Evolutionary conservation across 2,329 filamentous ascomycete species (phyloP), one percentile per base, ranked within the genome.

Genomic region (Apiospora aurea): DNA sequence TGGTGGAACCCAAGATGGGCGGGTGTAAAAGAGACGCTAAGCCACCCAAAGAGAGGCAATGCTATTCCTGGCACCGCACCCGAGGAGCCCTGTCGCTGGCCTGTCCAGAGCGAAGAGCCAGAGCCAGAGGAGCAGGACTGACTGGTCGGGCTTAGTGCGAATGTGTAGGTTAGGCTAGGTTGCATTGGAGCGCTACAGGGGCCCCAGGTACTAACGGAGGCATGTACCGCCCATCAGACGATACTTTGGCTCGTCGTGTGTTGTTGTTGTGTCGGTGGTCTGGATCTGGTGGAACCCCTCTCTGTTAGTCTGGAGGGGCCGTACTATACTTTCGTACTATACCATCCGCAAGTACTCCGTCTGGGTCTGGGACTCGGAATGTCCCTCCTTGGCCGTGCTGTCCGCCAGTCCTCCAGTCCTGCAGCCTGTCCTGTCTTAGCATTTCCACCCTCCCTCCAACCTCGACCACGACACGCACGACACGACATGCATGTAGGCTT

Each of bases 21-120:
- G 68, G 68, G 68, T 69, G 68, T 41, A 53, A 69, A 49, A 69
- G 68, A 69, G 47, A 69, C 68, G 47, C 68, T 69, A 69, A 57
- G 68, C 68, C 68, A 69, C 68, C 67, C 67, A 41, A 41, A 41
- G 68, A 51, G 34, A 69, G 68, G 68, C 68, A 69, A 57, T 69
- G 68, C 68, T 69, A 69, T 69, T 69, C 68, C 68, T 69, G 68
- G 68, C 68, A 43, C 38, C 46, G 68, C 68, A 43, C 38, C 46
- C 68, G 68, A 64, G 34, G 68, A 64, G 57, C 57, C 57, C 38
- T 38, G 51, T 53, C 51, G 13, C 5, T n/a, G 26, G 26, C 26
- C 21, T 53, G 51, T 53, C 26, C 51, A 34, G 51, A 34, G 53
- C 49, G 24, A 53, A 53, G 49, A 24, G 24, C 49, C 49, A 43